Conservation (phyloP, 2,329 filamentous ascomycete species). For the Leptographium lundbergii region DNA sequence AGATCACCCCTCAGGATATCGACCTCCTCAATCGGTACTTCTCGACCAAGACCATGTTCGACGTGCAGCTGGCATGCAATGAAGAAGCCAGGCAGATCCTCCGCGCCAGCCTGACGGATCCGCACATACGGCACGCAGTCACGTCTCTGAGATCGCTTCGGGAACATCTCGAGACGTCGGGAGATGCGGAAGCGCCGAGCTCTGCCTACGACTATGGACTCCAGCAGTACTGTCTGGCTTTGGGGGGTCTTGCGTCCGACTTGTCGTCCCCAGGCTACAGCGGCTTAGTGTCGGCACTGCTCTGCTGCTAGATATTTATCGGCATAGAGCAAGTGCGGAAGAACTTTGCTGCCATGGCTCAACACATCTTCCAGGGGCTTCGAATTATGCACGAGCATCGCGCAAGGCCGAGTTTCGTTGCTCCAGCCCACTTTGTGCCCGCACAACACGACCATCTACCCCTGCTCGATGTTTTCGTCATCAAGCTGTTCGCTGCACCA, state of each 20-base stretch:
- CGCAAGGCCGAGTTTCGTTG: no score
- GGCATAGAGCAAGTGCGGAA: no score
- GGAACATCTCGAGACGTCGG: conserved; percentile 23
- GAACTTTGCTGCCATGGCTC: no score
- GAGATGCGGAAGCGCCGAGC: conserved; percentile 14
- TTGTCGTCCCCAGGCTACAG: conserved; percentile 20
- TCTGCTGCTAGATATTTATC: conserved; percentile 26
- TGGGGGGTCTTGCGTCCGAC: conserved; percentile 25
- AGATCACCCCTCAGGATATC: conserved; percentile 19
- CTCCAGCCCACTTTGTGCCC: no score
- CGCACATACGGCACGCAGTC: conserved; percentile 25
- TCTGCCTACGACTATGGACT: conserved; percentile 23
- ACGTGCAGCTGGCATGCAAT: conserved; percentile 23
- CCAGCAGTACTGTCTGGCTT: conserved; percentile 28
- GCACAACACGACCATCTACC: no score
- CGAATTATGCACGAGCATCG: no score
- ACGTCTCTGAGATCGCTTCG: conserved; percentile 26
- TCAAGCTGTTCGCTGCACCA: no score
- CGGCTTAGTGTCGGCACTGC: conserved; percentile 24
- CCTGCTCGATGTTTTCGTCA: no score
- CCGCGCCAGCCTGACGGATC: conserved; percentile 23
- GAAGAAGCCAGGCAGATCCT: conserved; percentile 27
- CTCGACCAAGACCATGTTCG: conserved; percentile 28
- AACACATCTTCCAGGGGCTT: no score
- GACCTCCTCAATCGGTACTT: conserved; percentile 24